Percentiles rank a stretch among this genome's conserved stretches.
Evolutionary conservation across 345 rosid genomes (phyloP).

Genomic region (Hibiscus tridactylites): DNA sequence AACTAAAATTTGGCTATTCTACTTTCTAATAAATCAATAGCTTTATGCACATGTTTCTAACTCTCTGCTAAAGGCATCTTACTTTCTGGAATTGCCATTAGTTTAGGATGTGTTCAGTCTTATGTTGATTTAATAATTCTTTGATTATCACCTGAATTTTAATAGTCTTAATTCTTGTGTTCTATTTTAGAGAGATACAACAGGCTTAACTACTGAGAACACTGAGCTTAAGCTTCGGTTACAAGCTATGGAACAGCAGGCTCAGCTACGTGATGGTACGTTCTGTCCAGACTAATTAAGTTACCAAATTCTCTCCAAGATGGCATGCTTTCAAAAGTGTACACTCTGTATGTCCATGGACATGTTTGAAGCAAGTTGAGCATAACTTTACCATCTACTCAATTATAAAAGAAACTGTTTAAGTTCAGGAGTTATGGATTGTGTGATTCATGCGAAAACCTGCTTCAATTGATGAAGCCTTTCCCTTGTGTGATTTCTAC

Average conservation of each 20-base stretch:
- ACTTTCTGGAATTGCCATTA: background rate
- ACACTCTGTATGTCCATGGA: background rate
- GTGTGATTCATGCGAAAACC: background rate
- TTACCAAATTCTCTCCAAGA: background rate
- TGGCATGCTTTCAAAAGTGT: background rate
- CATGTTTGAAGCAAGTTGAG: background rate
- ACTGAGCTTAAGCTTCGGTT: constrained; percentile 87
- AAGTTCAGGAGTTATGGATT: background rate
- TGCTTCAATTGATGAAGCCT: background rate
- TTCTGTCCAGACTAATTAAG: background rate
- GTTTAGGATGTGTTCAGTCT: constrained; percentile 3
- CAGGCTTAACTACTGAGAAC: constrained; percentile 70
- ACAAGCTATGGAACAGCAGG: constrained; percentile 89
- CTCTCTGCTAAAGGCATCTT: background rate
- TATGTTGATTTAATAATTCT: background rate
- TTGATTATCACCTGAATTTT: background rate
- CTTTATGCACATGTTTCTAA: constrained; percentile 2
- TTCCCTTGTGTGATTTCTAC: background rate
- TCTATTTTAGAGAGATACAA: constrained; percentile 68
- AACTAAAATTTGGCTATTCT: constrained; percentile 1
- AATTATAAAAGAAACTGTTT: background rate
- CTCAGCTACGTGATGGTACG: constrained; percentile 79
- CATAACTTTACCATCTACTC: background rate
- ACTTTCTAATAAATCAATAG: background rate
- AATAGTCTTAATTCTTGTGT: constrained; percentile 16